A percentile compares a stretch with the other conserved stretches of the same genome.
Conservation (phyloP, 1,284 basidiomycete genomes). For the Malassezia dermatis region DNA sequence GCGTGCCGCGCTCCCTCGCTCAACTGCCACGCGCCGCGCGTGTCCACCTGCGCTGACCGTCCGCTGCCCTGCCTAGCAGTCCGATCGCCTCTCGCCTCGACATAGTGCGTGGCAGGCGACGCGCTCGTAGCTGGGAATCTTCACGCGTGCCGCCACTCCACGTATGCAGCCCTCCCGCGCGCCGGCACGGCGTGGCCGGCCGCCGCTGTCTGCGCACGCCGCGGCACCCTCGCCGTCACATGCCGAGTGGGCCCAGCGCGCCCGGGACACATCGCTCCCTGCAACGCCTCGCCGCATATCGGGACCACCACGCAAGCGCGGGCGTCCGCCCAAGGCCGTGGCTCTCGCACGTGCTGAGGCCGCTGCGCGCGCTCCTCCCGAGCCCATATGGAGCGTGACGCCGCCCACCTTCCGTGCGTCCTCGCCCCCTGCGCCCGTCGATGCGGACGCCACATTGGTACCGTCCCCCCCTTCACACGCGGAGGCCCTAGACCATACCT, state of each 20-base stretch:
- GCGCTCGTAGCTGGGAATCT: background rate
- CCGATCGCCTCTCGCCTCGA: background rate
- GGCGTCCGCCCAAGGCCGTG: conserved; percentile 5
- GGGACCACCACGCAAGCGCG: conserved; percentile 7
- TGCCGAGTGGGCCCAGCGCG: background rate
- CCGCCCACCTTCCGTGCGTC: background rate
- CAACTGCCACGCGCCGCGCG: background rate
- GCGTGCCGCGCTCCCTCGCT: background rate
- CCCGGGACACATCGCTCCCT: background rate
- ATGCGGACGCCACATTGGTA: background rate
- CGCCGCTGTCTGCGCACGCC: conserved; percentile 4
- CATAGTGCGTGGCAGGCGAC: background rate
- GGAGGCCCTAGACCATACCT: background rate
- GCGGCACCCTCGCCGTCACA: background rate
- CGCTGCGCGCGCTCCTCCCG: background rate
- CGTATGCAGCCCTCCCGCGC: conserved; percentile 2
- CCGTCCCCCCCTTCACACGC: background rate
- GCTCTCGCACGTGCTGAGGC: background rate
- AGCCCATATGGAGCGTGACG: background rate
- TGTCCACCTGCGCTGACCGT: background rate
- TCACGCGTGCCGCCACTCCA: background rate
- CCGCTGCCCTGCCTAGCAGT: background rate
- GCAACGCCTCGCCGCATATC: background rate
- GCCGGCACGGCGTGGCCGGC: conserved; percentile 6
- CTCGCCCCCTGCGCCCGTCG: background rate